These are phyloP conservation scores for Phialophora expanda DNA, from an alignment of 2,329 filamentous ascomycete species.

Conservation along the genomic window DNA sequence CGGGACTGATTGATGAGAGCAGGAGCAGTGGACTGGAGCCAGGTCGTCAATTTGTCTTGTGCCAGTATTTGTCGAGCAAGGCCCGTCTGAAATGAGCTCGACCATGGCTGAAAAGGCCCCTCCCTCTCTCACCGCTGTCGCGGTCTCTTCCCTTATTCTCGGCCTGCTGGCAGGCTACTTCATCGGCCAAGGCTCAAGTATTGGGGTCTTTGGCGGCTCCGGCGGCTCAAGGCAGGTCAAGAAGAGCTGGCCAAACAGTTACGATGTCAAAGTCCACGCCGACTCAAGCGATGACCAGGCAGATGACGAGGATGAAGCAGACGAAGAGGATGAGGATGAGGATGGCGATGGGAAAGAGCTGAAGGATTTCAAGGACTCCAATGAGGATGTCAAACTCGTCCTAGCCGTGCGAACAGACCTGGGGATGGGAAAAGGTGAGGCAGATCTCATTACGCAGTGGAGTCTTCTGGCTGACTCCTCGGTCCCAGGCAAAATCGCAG, in stretches of 20 bases:
- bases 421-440: conserved; percentile 92
- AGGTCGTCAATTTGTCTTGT: not conserved
- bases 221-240: conserved; percentile 41
- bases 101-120: conserved; percentile 38
- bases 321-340: conserved; percentile 59
- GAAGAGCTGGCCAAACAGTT: conserved; percentile 61
- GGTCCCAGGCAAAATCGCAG: conserved; percentile 85
- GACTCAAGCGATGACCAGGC: conserved; percentile 50
- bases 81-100: not conserved
- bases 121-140: conserved; percentile 36
- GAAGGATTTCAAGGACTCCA: conserved; percentile 57
- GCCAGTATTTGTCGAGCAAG: not conserved
- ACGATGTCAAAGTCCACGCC: conserved; percentile 53
- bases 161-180: conserved; percentile 80
- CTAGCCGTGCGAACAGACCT: conserved; percentile 91
- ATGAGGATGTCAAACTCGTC: conserved; percentile 91
- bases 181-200: conserved; percentile 65
- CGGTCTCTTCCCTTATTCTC: conserved; percentile 47
- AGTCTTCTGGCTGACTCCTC: not conserved
- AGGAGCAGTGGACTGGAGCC: not conserved
- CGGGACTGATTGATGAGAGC: conserved; percentile 5
- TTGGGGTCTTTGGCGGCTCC: conserved; percentile 69
- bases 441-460: not conserved
- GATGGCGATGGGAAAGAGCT: conserved; percentile 62
- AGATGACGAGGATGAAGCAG: conserved; percentile 47